These are phyloP conservation scores for Coleophoma crateriformis DNA, from an alignment of 2,329 filamentous ascomycete species.

Conservation along the genomic window DNA sequence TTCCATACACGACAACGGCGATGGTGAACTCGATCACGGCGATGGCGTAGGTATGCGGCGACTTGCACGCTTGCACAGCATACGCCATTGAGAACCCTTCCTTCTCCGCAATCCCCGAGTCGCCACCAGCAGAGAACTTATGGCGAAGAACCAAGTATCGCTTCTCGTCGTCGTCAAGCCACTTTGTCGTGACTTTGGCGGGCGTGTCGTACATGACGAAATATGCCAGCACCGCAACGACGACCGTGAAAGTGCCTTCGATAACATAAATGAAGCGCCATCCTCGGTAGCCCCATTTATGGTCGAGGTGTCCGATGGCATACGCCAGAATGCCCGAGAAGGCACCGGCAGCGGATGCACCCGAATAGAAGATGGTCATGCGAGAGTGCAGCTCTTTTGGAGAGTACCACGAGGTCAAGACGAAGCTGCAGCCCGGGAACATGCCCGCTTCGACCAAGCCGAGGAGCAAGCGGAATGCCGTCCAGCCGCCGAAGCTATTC, in stretches of 20 bases:
- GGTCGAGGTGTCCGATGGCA: constrained; percentile 79
- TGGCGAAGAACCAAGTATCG: constrained; percentile 44
- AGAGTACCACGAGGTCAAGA: constrained; percentile 25
- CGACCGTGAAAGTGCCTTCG: constrained; percentile 57
- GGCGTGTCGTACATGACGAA: constrained; percentile 69
- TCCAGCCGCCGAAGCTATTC: not conserved
- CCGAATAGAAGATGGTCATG: constrained; percentile 69
- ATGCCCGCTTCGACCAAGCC: constrained; percentile 17
- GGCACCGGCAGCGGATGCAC: constrained; percentile 69
- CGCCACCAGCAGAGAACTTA: constrained; percentile 52
- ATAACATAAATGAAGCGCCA: constrained; percentile 81
- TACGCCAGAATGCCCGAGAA: constrained; percentile 79
- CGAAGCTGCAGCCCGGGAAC: constrained; percentile 24
- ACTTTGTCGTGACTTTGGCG: constrained; percentile 54
- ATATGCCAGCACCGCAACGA: constrained; percentile 54
- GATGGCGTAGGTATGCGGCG: constrained; percentile 35
- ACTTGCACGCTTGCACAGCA: constrained; percentile 40
- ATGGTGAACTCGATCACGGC: constrained; percentile 77
- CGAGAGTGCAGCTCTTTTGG: constrained; percentile 40
- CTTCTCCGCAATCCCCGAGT: constrained; percentile 51
- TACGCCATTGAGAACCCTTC: constrained; percentile 60
- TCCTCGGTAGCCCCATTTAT: constrained; percentile 56
- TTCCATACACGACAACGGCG: constrained; percentile 69
- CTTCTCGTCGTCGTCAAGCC: constrained; percentile 61
- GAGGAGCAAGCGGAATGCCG: not conserved